Percentiles rank a stretch among this genome's conserved stretches.
Evolutionary conservation across 2,329 filamentous ascomycete genomes (phyloP).

Genomic region (Emergomyces orientalis): DNA sequence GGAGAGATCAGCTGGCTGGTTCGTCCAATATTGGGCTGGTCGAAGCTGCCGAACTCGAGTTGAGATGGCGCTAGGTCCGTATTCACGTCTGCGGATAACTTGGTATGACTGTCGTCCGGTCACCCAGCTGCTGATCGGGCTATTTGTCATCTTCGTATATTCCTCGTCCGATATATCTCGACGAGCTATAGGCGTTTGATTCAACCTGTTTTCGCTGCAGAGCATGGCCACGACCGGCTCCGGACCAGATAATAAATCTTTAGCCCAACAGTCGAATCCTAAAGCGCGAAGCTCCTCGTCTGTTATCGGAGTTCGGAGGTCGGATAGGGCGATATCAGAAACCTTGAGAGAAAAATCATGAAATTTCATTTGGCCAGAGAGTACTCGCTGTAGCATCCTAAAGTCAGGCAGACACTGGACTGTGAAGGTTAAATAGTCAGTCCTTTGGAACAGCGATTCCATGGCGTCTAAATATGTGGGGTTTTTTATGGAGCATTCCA

Average conservation of each 20-base stretch:
- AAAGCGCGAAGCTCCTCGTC: conserved; percentile 45
- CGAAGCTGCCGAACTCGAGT: conserved; percentile 55
- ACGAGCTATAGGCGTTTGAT: conserved; percentile 57
- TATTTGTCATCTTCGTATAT: conserved; percentile 54
- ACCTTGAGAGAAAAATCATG: conserved; percentile 63
- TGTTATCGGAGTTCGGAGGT: conserved; percentile 48
- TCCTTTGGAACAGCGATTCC: conserved; percentile 47
- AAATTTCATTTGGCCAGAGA: conserved; percentile 56
- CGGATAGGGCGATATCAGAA: conserved; percentile 45
- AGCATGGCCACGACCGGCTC: conserved; percentile 79
- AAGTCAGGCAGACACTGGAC: conserved; percentile 68
- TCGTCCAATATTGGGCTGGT: conserved; percentile 61
- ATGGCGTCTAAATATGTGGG: conserved; percentile 53
- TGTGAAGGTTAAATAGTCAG: conserved; percentile 57
- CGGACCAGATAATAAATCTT: conserved; percentile 72
- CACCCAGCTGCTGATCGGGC: conserved; percentile 59
- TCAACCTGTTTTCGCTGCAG: conserved; percentile 61
- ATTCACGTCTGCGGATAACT: conserved; percentile 65
- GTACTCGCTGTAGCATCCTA: conserved; percentile 56
- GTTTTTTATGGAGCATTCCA: conserved; percentile 72
- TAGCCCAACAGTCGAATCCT: conserved; percentile 71
- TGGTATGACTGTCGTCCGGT: conserved; percentile 55
- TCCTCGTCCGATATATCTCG: conserved; percentile 56
- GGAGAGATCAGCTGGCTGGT: conserved; percentile 58
- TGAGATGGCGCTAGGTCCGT: conserved; percentile 63